Conservation (phyloP, 192 early-diverging fungal genomes). For the Phycomyces blakesleeanus region DNA sequence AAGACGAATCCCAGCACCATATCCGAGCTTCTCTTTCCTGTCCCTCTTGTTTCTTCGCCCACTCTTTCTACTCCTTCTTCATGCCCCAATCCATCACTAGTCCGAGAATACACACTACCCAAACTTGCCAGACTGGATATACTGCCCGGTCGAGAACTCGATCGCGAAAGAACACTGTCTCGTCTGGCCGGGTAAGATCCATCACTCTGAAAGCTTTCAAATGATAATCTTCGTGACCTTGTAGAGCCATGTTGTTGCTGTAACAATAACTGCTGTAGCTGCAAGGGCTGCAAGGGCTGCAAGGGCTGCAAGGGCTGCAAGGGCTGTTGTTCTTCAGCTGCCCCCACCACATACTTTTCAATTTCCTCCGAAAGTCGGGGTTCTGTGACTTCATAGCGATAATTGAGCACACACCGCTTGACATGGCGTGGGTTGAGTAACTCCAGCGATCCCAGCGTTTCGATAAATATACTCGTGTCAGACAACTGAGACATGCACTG, state of each 20-base stretch:
- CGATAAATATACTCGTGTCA: constrained; percentile 67
- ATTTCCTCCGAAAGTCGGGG: constrained; percentile 63
- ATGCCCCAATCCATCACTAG: no score
- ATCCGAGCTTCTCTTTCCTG: constrained; percentile 41
- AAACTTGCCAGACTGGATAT: constrained; percentile 29
- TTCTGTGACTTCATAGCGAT: constrained; percentile 89
- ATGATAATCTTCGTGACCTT: constrained; percentile 12
- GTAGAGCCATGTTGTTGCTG: no score
- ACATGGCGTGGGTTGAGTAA: constrained; percentile 67
- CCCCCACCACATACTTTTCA: constrained; percentile 64
- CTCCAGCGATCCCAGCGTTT: constrained; percentile 61
- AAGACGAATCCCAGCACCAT: constrained; percentile 54
- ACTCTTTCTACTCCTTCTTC: no score
- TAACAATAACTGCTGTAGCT: no score
- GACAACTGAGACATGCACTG: constrained; percentile 71
- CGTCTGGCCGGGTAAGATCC: constrained; percentile 1
- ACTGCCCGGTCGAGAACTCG: constrained; percentile 14
- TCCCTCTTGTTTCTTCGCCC: no score
- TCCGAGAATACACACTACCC: no score
- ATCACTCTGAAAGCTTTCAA: constrained; percentile 6
- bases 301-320: no score
- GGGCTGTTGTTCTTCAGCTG: constrained; percentile 53
- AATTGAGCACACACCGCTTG: constrained; percentile 65
- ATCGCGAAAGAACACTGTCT: not conserved
- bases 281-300: no score